Percentiles rank a stretch among this genome's conserved stretches.
Evolutionary conservation across 176 grass and related monocot species (phyloP).

Genomic region (Oryza glumipatula): DNA sequence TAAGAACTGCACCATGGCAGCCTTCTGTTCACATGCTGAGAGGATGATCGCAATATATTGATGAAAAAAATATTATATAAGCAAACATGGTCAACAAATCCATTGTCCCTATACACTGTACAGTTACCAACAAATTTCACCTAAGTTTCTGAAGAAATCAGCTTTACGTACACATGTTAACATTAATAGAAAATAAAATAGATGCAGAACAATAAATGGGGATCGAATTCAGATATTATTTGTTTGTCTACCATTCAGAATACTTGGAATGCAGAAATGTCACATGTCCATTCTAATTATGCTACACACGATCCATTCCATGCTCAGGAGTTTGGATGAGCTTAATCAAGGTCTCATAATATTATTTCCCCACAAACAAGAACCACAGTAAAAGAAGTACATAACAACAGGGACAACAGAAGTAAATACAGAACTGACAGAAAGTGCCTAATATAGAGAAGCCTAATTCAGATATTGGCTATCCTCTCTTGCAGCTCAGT

Average conservation of each 20-base stretch:
- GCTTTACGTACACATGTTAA: background rate
- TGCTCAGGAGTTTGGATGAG: background rate
- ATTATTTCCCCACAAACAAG: conserved; percentile 45
- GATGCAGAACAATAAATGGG: background rate
- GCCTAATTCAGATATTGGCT: conserved; percentile 42
- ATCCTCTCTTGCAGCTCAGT: conserved; percentile 38
- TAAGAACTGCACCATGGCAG: background rate
- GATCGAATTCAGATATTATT: background rate
- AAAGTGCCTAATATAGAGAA: conserved; percentile 53
- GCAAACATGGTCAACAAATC: background rate
- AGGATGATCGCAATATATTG: conserved; percentile 14
- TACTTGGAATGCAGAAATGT: conserved; percentile 5
- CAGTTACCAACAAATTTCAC: background rate
- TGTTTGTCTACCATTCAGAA: conserved; percentile 12
- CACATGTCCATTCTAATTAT: conserved; percentile 28
- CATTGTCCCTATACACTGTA: background rate
- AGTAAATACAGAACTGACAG: conserved; percentile 38
- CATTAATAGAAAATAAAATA: background rate
- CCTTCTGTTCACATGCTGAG: background rate
- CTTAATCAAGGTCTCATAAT: conserved; percentile 26
- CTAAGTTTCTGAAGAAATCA: conserved; percentile 18
- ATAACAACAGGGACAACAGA: conserved; percentile 26
- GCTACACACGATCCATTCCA: conserved; percentile 34
- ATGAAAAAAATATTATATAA: conserved; percentile 9
- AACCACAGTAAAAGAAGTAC: conserved; percentile 30